Evolutionary conservation across 495 filamentous ascomycete species (phyloP).

Genomic region (Penicillium egyptiacum): DNA sequence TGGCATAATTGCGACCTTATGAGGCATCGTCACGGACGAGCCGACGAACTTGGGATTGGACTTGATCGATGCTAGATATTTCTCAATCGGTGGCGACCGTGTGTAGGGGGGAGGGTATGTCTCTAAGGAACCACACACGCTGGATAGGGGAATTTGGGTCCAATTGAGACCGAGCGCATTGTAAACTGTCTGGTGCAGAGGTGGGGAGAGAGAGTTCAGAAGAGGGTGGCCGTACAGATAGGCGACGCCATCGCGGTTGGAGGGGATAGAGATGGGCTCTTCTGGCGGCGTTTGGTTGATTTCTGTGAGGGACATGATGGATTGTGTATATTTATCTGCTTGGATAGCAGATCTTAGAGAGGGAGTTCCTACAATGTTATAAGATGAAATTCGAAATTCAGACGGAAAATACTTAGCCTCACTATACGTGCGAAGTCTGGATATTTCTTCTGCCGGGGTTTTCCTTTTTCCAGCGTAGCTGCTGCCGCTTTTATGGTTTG

Average conservation of each 20-base stretch:
- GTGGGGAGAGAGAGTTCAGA: slow-evolving; percentile 68
- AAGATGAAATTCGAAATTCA: background rate
- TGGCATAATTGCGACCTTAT: slow-evolving; percentile 68
- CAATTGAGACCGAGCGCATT: slow-evolving; percentile 56
- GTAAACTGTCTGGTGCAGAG: slow-evolving; percentile 68
- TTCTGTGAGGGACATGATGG: slow-evolving; percentile 26
- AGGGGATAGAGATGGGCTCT: slow-evolving; percentile 41
- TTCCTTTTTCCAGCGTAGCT: slow-evolving; percentile 6
- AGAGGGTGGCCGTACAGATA: slow-evolving; percentile 56
- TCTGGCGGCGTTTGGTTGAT: slow-evolving; percentile 25
- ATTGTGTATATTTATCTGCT: slow-evolving; percentile 2
- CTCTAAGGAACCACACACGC: slow-evolving; percentile 35
- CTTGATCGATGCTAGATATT: slow-evolving; percentile 50
- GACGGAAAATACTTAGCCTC: slow-evolving; percentile 5
- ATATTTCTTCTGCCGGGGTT: slow-evolving; percentile 18
- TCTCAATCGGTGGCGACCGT: slow-evolving; percentile 43
- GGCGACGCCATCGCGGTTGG: slow-evolving; percentile 40
- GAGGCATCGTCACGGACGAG: slow-evolving; percentile 72
- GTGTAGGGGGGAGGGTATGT: slow-evolving; percentile 44
- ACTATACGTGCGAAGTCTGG: background rate
- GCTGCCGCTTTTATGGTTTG: background rate
- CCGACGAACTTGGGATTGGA: slow-evolving; percentile 57
- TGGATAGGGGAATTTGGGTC: slow-evolving; percentile 55
- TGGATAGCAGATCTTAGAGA: background rate
- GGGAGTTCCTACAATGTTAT: slow-evolving; percentile 8